phyloP scores from a whole-genome alignment of 371 early-diverging fungal species.

The Mucor indicus region DNA sequence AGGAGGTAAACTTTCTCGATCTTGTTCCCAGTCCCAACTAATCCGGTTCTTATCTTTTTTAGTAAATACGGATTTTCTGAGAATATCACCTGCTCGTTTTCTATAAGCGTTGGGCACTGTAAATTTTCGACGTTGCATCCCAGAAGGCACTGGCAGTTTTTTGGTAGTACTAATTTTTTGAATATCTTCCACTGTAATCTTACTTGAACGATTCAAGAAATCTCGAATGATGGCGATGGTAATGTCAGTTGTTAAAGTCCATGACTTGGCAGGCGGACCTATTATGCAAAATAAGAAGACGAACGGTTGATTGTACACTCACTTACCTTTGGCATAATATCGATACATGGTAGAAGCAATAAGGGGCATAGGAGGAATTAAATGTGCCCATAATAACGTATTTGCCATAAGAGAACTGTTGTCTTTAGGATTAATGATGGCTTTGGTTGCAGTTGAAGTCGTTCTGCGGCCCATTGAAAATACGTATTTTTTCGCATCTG shows the following conservation, averaged over 20 bases:
- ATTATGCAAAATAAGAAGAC: no score
- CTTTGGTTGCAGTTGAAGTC: background rate
- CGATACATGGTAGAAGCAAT: slow-evolving; percentile 21
- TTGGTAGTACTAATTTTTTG: slow-evolving; percentile 25
- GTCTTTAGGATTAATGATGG: background rate
- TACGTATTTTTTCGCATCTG: slow-evolving; percentile 1
- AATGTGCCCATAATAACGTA: slow-evolving; percentile 17
- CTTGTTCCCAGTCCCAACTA: slow-evolving; percentile 42
- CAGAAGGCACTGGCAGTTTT: slow-evolving; percentile 28
- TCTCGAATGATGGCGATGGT: slow-evolving; percentile 31
- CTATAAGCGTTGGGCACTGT: slow-evolving; percentile 27
- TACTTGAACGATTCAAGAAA: slow-evolving; percentile 23
- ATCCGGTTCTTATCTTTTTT: slow-evolving; percentile 21
- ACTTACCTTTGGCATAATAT: slow-evolving; percentile 22
- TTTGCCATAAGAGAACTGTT: slow-evolving; percentile 10
- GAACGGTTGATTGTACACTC: no score
- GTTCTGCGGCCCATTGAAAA: slow-evolving; percentile 2
- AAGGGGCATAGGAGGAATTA: slow-evolving; percentile 17
- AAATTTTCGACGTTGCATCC: slow-evolving; percentile 17
- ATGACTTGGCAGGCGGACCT: slow-evolving; percentile 46
- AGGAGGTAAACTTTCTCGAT: slow-evolving; percentile 15
- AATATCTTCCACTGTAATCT: slow-evolving; percentile 37
- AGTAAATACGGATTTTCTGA: slow-evolving; percentile 17
- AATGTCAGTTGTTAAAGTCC: slow-evolving; percentile 37
- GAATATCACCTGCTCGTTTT: slow-evolving; percentile 21